phyloP scores from a whole-genome alignment of 1,139 yeast species.

The Oligophagozyma castellii region DNA sequence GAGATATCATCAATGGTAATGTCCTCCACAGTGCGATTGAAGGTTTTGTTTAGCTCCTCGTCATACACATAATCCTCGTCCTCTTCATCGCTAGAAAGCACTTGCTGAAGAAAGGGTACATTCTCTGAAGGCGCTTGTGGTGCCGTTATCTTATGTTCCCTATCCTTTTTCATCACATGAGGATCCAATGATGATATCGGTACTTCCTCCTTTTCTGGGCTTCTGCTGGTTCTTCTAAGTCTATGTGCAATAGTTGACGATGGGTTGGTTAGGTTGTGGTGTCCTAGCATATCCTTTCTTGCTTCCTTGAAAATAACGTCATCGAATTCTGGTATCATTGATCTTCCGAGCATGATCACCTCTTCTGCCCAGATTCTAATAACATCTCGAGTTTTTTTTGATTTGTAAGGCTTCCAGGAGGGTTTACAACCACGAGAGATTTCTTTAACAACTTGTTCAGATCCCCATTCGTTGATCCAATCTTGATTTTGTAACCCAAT shows the following conservation, averaged over 20 bases:
- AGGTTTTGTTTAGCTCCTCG: conserved; percentile 25
- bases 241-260: conserved; percentile 12
- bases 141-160: too few species aligned
- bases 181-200: conserved; percentile 3
- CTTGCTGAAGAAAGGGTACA: conserved; percentile 20
- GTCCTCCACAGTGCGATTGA: conserved; percentile 26
- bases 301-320: conserved; percentile 13
- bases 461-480: conserved; percentile 57
- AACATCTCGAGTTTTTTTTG: conserved; percentile 30
- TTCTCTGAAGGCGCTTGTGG: conserved; percentile 5
- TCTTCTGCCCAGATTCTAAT: conserved; percentile 50
- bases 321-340: conserved; percentile 45
- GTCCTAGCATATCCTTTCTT: conserved; percentile 1
- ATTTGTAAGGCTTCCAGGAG: conserved; percentile 47
- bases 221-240: conserved; percentile 13
- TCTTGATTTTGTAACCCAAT: conserved; percentile 46
- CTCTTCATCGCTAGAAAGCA: conserved; percentile 21
- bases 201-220: conserved; percentile 2
- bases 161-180: conserved; percentile 3
- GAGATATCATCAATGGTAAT: conserved; percentile 27
- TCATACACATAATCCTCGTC: conserved; percentile 26
- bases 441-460: conserved; percentile 50
- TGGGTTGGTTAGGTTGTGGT: conserved; percentile 1
- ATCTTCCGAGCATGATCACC: conserved; percentile 51
- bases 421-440: conserved; percentile 57